phyloP scores from a whole-genome alignment of 1,284 basidiomycete species.

The Ceratobasidium sp. region DNA sequence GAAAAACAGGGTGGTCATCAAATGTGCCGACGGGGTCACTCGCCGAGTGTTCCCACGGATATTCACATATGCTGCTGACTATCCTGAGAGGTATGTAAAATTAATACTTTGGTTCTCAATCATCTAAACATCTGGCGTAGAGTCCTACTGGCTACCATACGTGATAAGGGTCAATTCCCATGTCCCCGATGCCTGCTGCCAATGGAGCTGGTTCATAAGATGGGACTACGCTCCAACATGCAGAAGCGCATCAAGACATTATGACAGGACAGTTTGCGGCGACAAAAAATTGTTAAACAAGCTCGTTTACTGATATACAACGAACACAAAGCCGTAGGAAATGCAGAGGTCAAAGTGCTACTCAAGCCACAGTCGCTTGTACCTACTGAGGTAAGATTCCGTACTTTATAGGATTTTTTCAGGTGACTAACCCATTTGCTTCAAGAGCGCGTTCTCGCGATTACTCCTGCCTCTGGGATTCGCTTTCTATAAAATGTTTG shows the following conservation, averaged over 20 bases:
- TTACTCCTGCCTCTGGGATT: constrained; percentile 2
- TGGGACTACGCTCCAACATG: constrained; percentile 50
- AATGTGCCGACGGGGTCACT: constrained; percentile 54
- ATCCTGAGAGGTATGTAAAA: constrained; percentile 57
- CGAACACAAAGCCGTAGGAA: constrained; percentile 22
- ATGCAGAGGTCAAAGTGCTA: neutral
- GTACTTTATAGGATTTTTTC: neutral
- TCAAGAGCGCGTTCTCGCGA: constrained; percentile 38
- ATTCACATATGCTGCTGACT: constrained; percentile 57
- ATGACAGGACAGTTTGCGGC: constrained; percentile 18
- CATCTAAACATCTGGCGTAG: constrained; percentile 17
- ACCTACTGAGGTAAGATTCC: constrained; percentile 40
- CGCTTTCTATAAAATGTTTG: constrained; percentile 33
- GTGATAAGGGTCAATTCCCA: constrained; percentile 8
- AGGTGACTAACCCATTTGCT: neutral
- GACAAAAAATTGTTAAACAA: neutral
- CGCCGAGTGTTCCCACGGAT: constrained; percentile 53
- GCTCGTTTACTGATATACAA: constrained; percentile 29
- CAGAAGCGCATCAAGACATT: constrained; percentile 2
- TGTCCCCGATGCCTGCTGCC: constrained; percentile 44
- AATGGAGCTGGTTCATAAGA: constrained; percentile 9
- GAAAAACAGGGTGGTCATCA: constrained; percentile 54
- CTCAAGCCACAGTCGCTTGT: constrained; percentile 25
- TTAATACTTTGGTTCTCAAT: neutral
- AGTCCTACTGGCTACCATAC: constrained; percentile 27